These are phyloP conservation scores for Ogataea nakhonphanomensis DNA, from an alignment of 805 yeast genomes.

Conservation along the genomic window DNA sequence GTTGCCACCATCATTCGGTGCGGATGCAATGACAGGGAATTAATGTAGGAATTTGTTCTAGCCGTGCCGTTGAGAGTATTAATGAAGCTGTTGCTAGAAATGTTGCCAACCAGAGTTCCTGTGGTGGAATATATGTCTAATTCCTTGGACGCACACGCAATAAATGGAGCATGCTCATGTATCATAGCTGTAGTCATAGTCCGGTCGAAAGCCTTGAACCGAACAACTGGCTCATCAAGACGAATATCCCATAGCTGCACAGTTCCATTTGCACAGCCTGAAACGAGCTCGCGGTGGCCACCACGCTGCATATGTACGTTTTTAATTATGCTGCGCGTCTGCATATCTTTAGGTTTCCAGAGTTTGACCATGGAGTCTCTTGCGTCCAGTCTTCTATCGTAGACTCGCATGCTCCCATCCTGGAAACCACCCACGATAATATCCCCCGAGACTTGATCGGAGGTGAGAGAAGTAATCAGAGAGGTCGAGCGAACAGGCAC, in stretches of 20 bases:
- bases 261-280: constrained; percentile 79
- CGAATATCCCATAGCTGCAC: constrained; percentile 92
- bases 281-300: constrained; percentile 83
- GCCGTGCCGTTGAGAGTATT: constrained; percentile 43
- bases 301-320: constrained; percentile 96
- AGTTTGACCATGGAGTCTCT: constrained; percentile 80
- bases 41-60: constrained; percentile 51
- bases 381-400: constrained; percentile 83
- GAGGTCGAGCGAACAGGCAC: constrained; percentile 90
- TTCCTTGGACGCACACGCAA: constrained; percentile 80
- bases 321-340: constrained; percentile 39
- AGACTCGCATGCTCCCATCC: constrained; percentile 84
- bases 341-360: constrained; percentile 55
- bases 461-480: constrained; percentile 83
- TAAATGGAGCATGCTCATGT: constrained; percentile 95
- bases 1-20: constrained; percentile 93
- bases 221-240: constrained; percentile 60
- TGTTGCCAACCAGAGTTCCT: constrained; percentile 66
- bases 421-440: constrained; percentile 88
- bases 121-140: constrained; percentile 82
- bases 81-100: constrained; percentile 38
- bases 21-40: constrained; percentile 79
- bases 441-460: constrained; percentile 94
- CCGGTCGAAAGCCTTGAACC: constrained; percentile 52
- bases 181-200: constrained; percentile 68